Evolutionary conservation across 108 stramenopile species (phyloP).

Genomic region (Fistulifera solaris): DNA sequence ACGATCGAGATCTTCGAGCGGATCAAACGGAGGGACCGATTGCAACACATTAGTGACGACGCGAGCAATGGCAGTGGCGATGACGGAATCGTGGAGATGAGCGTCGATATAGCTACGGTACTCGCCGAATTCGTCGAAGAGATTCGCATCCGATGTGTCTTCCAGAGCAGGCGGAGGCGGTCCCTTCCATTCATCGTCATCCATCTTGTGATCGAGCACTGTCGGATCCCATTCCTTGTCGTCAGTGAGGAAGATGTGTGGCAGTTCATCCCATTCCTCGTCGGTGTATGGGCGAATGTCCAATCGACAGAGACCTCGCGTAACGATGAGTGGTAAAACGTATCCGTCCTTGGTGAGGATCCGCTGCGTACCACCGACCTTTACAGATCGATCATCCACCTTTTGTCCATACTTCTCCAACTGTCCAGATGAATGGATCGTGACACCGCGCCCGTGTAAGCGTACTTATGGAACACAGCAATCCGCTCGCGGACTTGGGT

Average conservation of each 20-base stretch:
- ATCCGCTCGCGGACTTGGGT: background rate
- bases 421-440: constrained; percentile 24
- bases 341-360: constrained; percentile 15
- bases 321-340: constrained; percentile 2
- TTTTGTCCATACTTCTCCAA: constrained; percentile 2
- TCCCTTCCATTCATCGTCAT: background rate
- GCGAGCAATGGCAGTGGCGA: background rate
- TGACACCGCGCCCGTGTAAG: constrained; percentile 9
- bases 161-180: no score
- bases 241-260: constrained; percentile 14
- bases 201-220: constrained; percentile 8
- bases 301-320: constrained; percentile 5
- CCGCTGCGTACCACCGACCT: constrained; percentile 9
- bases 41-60: no score
- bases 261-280: background rate
- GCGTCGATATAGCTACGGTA: background rate
- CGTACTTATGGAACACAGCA: constrained; percentile 26
- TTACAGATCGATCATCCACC: constrained; percentile 15
- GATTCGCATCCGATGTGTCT: background rate
- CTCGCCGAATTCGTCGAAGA: background rate
- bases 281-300: constrained; percentile 1
- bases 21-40: no score
- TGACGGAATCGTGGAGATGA: background rate
- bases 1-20: no score
- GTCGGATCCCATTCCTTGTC: constrained; percentile 20